phyloP scores from a whole-genome alignment of 1,284 basidiomycete genomes.

The Xerocomus nothofagi region DNA sequence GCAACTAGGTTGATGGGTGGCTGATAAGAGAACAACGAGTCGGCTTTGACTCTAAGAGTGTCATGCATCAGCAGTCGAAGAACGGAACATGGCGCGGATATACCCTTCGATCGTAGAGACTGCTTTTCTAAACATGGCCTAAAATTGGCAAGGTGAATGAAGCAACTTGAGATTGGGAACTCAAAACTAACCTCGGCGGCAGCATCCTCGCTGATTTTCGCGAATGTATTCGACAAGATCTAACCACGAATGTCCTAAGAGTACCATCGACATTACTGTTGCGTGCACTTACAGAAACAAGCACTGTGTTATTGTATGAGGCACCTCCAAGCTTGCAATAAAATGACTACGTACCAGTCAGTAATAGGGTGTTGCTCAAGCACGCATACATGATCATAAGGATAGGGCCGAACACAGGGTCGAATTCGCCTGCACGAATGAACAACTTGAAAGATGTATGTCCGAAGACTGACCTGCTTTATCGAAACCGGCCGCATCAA shows the following conservation, averaged over 20 bases:
- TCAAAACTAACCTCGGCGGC: conserved; percentile 70
- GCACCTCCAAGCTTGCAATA: conserved; percentile 6
- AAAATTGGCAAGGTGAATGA: conserved; percentile 1
- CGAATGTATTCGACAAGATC: conserved; percentile 94
- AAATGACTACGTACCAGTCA: conserved; percentile 58
- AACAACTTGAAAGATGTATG: neutral
- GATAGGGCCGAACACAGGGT: conserved; percentile 81
- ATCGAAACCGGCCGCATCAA: conserved; percentile 84
- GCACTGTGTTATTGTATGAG: conserved; percentile 44
- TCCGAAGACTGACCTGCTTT: conserved; percentile 58
- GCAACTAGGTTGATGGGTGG: conserved; percentile 88
- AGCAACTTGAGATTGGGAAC: neutral
- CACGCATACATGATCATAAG: conserved; percentile 88
- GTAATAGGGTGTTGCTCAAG: conserved; percentile 81
- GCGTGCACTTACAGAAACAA: conserved; percentile 67
- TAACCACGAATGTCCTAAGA: conserved; percentile 33
- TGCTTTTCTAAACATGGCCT: conserved; percentile 92
- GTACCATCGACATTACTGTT: neutral
- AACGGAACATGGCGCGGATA: conserved; percentile 5
- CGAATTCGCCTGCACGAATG: conserved; percentile 60
- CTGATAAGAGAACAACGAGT: conserved; percentile 91
- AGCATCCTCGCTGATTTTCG: conserved; percentile 89
- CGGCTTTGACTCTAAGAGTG: conserved; percentile 69
- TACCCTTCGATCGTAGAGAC: conserved; percentile 90
- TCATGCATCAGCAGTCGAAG: conserved; percentile 26